phyloP scores from a whole-genome alignment of 2,329 filamentous ascomycete species.

The Chalaropsis ovoidea region DNA sequence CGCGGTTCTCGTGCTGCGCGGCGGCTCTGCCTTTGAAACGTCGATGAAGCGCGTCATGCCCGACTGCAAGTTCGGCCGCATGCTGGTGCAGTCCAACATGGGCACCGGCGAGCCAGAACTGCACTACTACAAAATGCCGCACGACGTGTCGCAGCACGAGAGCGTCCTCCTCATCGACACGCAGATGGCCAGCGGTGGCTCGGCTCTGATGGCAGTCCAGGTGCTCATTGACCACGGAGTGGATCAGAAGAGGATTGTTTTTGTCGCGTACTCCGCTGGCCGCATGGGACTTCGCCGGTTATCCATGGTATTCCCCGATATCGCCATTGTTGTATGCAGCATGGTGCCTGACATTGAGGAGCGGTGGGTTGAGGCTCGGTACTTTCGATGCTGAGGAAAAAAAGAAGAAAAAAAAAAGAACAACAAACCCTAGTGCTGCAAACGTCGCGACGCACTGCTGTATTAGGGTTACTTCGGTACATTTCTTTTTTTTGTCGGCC shows the following conservation, averaged over 20 bases:
- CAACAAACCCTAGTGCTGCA: background rate
- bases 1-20: constrained; percentile 79
- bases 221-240: constrained; percentile 94
- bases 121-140: constrained; percentile 74
- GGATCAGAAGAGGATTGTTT: constrained; percentile 69
- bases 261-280: constrained; percentile 87
- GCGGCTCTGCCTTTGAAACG: constrained; percentile 78
- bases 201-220: constrained; percentile 83
- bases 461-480: no score
- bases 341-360: constrained; percentile 73
- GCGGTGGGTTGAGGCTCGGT: constrained; percentile 81
- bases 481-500: background rate
- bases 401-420: no score
- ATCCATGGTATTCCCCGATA: constrained; percentile 76
- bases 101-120: constrained; percentile 83
- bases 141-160: constrained; percentile 61
- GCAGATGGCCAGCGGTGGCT: constrained; percentile 87
- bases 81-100: constrained; percentile 82
- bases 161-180: constrained; percentile 81
- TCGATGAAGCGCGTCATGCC: constrained; percentile 84
- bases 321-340: constrained; percentile 76
- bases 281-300: constrained; percentile 73
- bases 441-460: no score
- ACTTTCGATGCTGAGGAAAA: constrained; percentile 64
- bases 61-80: constrained; percentile 77